Evolutionary conservation across 106 monocot species (phyloP), one percentile per base, ranked within the genome.

Genomic region (Ottelia alismoides): DNA sequence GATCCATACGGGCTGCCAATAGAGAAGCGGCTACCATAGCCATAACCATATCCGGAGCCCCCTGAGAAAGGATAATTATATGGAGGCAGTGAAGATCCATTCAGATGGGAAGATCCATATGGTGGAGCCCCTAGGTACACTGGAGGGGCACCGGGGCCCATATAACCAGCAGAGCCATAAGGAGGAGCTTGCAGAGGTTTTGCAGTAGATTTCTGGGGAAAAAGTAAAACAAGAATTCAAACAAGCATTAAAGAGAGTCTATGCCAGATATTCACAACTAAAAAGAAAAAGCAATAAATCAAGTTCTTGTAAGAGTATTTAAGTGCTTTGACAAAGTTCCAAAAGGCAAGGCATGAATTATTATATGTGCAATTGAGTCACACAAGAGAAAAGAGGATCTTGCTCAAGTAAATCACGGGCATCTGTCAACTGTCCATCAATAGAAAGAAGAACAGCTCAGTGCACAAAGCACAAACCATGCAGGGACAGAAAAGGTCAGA

Each of bases 1-100:
- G 76, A 62, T 25, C 88, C 82, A 66, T 88, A 88, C 53, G 88
- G 83, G 53, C 88, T 87, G 28, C 86, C 86, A 62, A 87, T 29
- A 54, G 86, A 71, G 22, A 81, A 57, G 28, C 74, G 83, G n/a
- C 63, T 58, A 11, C 74, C 74, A 60, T 79, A 79, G 31, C 63
- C 76, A 73, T 77, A 77, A 63, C 55, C 60, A 28, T 83, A 83
- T 14, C 70, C 66, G 45, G 79, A 70, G n/a, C 73, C 78, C 46
- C 77, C 74, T 62, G 74, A 68, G 30, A 57, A 68, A 19, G 68
- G 74, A 0, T 78, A 26, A 64, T 75, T 74, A 75, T 83, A 83
- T 4, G 77, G 66, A 48, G 78, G 74, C 64, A 83, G 40, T 31
- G 75, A n/a, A 40, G 79, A 78, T 19, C 78, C 72, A 55, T 57